Evolutionary conservation across 768 basidiomycete genomes (phyloP).

Genomic region (Russula sp.): DNA sequence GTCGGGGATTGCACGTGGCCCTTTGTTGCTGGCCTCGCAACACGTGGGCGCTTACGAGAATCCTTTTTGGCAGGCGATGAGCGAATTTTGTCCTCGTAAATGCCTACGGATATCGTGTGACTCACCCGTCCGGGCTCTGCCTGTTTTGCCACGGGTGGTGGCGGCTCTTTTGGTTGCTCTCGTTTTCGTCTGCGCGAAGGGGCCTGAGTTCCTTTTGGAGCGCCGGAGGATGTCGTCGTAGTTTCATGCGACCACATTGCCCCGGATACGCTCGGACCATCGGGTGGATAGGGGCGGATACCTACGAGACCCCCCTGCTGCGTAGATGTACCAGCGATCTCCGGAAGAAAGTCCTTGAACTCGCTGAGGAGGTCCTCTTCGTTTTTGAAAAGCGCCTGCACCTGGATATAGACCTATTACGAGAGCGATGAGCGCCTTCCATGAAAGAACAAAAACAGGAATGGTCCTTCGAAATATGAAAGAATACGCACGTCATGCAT

Average conservation of each 20-base stretch:
- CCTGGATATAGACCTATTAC: constrained; percentile 76
- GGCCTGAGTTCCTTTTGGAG: constrained; percentile 19
- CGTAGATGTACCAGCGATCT: constrained; percentile 40
- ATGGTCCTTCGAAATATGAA: not conserved
- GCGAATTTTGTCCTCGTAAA: not conserved
- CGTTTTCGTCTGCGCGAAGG: constrained; percentile 46
- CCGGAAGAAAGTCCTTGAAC: constrained; percentile 77
- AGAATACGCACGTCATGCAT: constrained; percentile 53
- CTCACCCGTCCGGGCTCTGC: constrained; percentile 9
- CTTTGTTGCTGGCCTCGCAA: constrained; percentile 12
- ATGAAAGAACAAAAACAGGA: not conserved
- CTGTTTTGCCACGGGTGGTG: constrained; percentile 1
- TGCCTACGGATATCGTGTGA: not conserved
- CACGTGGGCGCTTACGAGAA: constrained; percentile 20
- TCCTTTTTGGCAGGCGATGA: constrained; percentile 12
- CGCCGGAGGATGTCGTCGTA: not conserved
- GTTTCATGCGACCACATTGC: constrained; percentile 24
- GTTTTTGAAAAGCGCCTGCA: constrained; percentile 73
- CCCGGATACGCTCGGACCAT: constrained; percentile 29
- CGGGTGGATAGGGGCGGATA: constrained; percentile 45
- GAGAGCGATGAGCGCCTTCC: constrained; percentile 23
- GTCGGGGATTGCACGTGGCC: constrained; percentile 21
- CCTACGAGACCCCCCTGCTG: constrained; percentile 36
- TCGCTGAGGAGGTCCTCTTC: constrained; percentile 72
- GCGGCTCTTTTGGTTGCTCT: constrained; percentile 42